Evolutionary conservation across 179 eudicot species (phyloP).

Genomic region (Vitellaria paradoxa): DNA sequence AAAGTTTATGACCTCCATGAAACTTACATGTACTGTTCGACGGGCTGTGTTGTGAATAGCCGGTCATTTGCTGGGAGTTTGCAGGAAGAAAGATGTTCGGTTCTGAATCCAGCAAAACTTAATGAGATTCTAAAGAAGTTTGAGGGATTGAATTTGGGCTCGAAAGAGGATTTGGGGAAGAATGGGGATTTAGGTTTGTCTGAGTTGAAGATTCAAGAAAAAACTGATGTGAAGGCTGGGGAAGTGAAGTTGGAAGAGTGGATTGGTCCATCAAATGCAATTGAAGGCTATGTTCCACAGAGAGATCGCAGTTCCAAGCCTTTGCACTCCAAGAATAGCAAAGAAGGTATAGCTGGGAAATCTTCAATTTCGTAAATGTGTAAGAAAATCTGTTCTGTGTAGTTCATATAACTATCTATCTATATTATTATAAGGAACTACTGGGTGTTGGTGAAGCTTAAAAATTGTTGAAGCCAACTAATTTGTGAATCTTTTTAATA

Average conservation of each 20-base stretch:
- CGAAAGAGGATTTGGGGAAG: conserved; percentile 35
- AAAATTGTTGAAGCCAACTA: no score
- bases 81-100: conserved; percentile 55
- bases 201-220: conserved; percentile 65
- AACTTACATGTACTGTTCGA: conserved; percentile 74
- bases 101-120: conserved; percentile 43
- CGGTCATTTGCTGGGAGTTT: conserved; percentile 65
- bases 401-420: neutral
- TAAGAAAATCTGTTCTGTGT: neutral
- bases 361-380: neutral
- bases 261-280: conserved; percentile 84
- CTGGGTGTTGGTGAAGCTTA: no score
- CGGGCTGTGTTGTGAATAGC: conserved; percentile 63
- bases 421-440: neutral
- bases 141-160: conserved; percentile 33
- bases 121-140: conserved; percentile 55
- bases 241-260: conserved; percentile 67
- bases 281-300: conserved; percentile 91
- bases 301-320: conserved; percentile 34
- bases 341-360: conserved; percentile 35
- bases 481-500: no score
- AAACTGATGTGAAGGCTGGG: conserved; percentile 36
- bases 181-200: conserved; percentile 44
- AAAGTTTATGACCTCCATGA: conserved; percentile 88
- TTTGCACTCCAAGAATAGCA: conserved; percentile 16